These are phyloP conservation scores for Magnaporthiopsis poae DNA, from an alignment of 2,329 filamentous ascomycete genomes.

Conservation along the genomic window DNA sequence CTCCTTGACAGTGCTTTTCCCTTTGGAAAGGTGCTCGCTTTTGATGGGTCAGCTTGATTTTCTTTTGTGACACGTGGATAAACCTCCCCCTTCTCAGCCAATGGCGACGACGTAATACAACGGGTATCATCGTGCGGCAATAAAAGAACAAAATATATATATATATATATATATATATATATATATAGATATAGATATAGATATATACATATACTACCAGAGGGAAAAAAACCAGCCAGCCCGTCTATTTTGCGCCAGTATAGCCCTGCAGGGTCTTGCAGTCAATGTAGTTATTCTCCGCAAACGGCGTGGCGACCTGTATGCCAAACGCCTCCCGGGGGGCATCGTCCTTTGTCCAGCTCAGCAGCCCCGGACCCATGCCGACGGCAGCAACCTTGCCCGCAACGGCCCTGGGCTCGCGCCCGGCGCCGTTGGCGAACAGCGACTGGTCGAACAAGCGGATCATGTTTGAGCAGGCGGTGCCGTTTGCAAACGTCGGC, in stretches of 20 bases:
- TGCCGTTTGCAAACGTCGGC: constrained; percentile 42
- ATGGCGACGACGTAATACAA: not conserved
- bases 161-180: not conserved
- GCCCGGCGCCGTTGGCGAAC: constrained; percentile 13
- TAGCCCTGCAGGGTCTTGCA: constrained; percentile 19
- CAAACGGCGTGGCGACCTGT: constrained; percentile 23
- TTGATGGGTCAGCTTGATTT: too few species aligned
- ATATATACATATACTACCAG: not conserved
- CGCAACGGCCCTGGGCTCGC: constrained; percentile 17
- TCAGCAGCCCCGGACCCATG: constrained; percentile 14
- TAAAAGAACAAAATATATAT: too few species aligned
- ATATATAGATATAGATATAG: not conserved
- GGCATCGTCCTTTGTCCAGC: constrained; percentile 9
- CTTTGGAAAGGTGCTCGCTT: too few species aligned
- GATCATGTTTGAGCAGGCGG: constrained; percentile 27
- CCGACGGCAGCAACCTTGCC: constrained; percentile 17
- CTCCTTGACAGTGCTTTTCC: too few species aligned
- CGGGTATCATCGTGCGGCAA: not conserved
- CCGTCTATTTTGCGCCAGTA: constrained; percentile 11
- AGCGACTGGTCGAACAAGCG: constrained; percentile 23
- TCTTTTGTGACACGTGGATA: too few species aligned
- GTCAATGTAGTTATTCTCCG: constrained; percentile 24
- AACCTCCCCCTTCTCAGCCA: too few species aligned
- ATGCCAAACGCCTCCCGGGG: constrained; percentile 18
- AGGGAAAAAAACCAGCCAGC: too few species aligned